These are phyloP conservation scores for Syzygium grande DNA, from an alignment of 345 rosid species.

Conservation along the genomic window DNA sequence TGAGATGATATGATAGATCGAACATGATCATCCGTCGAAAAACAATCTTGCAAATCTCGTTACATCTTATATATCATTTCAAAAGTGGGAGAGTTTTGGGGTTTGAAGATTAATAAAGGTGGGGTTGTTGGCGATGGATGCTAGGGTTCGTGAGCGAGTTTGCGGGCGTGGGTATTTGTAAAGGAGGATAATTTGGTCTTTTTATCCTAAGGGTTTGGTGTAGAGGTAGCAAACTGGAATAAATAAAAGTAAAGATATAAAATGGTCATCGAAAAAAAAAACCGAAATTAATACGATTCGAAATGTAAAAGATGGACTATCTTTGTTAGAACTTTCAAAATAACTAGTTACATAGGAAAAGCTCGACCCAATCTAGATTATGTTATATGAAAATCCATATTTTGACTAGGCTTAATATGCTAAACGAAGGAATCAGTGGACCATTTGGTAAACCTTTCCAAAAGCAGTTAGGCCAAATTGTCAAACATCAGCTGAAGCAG, in stretches of 20 bases:
- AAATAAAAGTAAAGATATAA: too few species aligned
- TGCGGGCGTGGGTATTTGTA: background rate
- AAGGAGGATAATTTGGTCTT: background rate
- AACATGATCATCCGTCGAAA: background rate
- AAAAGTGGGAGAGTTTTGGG: background rate
- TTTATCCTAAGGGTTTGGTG: too few species aligned
- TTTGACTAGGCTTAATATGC: background rate
- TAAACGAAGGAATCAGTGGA: background rate
- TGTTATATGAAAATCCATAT: background rate
- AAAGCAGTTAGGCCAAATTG: background rate
- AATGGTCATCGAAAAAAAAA: too few species aligned
- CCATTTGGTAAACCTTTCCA: background rate
- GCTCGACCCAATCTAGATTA: background rate
- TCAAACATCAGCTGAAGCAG: background rate
- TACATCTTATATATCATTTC: too few species aligned
- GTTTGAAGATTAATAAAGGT: background rate
- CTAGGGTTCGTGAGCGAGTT: background rate
- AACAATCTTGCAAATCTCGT: too few species aligned
- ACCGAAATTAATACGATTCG: too few species aligned
- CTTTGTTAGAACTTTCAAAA: too few species aligned
- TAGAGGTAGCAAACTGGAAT: too few species aligned
- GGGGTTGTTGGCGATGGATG: background rate
- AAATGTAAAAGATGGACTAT: too few species aligned
- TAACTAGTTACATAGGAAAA: background rate
- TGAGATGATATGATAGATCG: background rate